Conservation (phyloP, 805 yeast genomes). For the Saccharomycopsis sp. region DNA sequence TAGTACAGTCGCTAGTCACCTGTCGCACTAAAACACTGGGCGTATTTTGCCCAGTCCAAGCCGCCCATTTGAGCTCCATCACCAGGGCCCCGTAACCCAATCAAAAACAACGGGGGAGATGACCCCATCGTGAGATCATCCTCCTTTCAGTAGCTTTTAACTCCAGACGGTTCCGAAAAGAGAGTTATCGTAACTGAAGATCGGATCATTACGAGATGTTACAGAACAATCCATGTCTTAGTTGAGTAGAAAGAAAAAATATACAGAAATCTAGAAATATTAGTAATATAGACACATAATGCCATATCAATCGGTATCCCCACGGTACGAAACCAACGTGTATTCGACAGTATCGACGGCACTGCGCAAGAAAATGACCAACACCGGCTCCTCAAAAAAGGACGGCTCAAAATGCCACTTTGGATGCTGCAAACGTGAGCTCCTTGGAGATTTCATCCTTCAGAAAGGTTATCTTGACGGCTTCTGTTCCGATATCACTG, state of each 20-base stretch:
- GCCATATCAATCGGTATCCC: too few species aligned
- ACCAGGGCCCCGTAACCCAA: too few species aligned
- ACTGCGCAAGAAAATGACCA: background rate
- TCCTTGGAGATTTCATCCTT: slow-evolving; percentile 30
- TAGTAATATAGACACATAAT: too few species aligned
- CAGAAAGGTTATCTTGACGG: slow-evolving; percentile 39
- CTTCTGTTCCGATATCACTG: slow-evolving; percentile 41
- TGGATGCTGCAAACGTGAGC: slow-evolving; percentile 27
- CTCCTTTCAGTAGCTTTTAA: too few species aligned
- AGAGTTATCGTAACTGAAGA: too few species aligned
- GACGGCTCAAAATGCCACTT: slow-evolving; percentile 22
- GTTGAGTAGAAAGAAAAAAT: too few species aligned
- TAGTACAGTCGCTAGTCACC: background rate
- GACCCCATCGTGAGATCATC: background rate
- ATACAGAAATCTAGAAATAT: too few species aligned
- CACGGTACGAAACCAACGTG: background rate
- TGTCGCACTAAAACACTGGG: background rate
- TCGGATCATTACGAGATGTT: background rate
- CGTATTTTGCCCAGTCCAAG: too few species aligned
- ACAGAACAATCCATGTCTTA: background rate
- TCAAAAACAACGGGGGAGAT: background rate
- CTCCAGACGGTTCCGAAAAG: too few species aligned
- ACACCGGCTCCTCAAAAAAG: background rate
- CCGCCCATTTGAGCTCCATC: too few species aligned
- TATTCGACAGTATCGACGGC: background rate